phyloP scores from a whole-genome alignment of 1,139 yeast species.

The Yamadazyma diddensiae region DNA sequence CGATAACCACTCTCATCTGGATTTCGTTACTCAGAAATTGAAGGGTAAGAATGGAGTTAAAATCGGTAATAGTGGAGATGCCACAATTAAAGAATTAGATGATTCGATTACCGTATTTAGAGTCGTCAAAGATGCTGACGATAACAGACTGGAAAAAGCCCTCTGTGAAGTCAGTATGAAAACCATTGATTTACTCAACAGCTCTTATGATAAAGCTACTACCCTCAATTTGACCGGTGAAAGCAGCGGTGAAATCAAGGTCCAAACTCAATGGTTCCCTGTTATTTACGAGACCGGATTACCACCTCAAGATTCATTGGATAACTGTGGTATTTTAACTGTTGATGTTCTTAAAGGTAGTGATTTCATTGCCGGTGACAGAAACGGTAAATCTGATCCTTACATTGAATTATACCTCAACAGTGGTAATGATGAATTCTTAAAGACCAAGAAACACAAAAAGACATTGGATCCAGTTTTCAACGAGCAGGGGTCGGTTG shows the following conservation, averaged over 20 bases:
- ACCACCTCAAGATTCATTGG: constrained; percentile 72
- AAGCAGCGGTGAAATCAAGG: constrained; percentile 42
- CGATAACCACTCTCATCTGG: constrained; percentile 68
- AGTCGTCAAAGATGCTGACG: constrained; percentile 51
- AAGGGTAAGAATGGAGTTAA: constrained; percentile 30
- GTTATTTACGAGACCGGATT: constrained; percentile 50
- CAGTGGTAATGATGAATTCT: constrained; percentile 53
- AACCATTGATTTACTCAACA: constrained; percentile 63
- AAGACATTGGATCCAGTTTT: constrained; percentile 86
- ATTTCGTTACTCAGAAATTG: constrained; percentile 52
- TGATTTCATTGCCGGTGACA: constrained; percentile 78
- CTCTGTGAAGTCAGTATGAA: constrained; percentile 66
- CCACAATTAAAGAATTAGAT: constrained; percentile 69
- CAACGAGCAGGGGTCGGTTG: constrained; percentile 62
- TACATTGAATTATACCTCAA: constrained; percentile 67
- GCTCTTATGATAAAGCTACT: constrained; percentile 61
- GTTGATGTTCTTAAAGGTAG: constrained; percentile 64
- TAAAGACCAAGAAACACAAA: constrained; percentile 76
- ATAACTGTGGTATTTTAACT: constrained; percentile 73
- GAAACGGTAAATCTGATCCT: constrained; percentile 93
- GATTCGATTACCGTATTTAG: constrained; percentile 67
- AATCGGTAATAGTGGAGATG: constrained; percentile 68
- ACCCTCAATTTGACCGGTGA: constrained; percentile 48
- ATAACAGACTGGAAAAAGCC: constrained; percentile 54
- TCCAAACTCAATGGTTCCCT: constrained; percentile 82